A percentile compares a stretch with the other conserved stretches of the same genome.
Evolutionary conservation across 2,329 filamentous ascomycete genomes (phyloP).

Genomic region (Ophiostoma ulmi): DNA sequence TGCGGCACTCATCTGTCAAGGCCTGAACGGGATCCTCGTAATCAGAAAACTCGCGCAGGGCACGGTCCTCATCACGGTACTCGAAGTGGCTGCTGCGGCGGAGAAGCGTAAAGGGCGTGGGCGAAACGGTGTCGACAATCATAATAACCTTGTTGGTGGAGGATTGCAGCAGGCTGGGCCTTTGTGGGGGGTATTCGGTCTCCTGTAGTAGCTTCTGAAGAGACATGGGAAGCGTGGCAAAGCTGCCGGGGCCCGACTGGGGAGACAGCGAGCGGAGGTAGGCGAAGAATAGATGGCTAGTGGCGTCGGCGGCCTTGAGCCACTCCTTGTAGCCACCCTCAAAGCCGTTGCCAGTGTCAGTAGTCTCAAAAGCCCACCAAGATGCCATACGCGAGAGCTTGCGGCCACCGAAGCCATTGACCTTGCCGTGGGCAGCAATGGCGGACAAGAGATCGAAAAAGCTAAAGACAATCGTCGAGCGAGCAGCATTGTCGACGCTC

Average conservation of each 20-base stretch:
- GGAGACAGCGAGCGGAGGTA: conserved; percentile 87
- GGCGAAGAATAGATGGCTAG: conserved; percentile 95
- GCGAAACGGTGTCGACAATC: conserved; percentile 92
- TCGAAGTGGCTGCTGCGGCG: conserved; percentile 91
- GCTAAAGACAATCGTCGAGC: conserved; percentile 85
- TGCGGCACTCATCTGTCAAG: conserved; percentile 86
- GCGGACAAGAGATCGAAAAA: conserved; percentile 93
- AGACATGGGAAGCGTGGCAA: conserved; percentile 81
- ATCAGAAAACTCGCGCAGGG: conserved; percentile 78
- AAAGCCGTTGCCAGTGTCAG: conserved; percentile 82
- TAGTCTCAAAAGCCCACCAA: conserved; percentile 97
- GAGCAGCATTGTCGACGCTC: conserved; percentile 80
- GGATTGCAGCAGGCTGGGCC: conserved; percentile 69
- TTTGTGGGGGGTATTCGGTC: conserved; percentile 86
- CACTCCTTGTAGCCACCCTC: conserved; percentile 90
- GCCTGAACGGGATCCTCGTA: conserved; percentile 85
- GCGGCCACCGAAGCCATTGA: conserved; percentile 84
- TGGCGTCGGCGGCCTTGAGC: conserved; percentile 86
- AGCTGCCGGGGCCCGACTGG: conserved; percentile 69
- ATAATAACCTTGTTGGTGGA: conserved; percentile 87
- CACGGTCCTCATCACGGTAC: conserved; percentile 81
- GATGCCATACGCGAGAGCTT: conserved; percentile 93
- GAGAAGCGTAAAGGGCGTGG: conserved; percentile 85
- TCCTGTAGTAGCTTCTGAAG: conserved; percentile 85
- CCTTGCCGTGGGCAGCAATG: conserved; percentile 87